A percentile compares a stretch with the other conserved stretches of the same genome.
Evolutionary conservation across 1,284 basidiomycete species (phyloP).

Genomic region (Moesziomyces parantarcticus): DNA sequence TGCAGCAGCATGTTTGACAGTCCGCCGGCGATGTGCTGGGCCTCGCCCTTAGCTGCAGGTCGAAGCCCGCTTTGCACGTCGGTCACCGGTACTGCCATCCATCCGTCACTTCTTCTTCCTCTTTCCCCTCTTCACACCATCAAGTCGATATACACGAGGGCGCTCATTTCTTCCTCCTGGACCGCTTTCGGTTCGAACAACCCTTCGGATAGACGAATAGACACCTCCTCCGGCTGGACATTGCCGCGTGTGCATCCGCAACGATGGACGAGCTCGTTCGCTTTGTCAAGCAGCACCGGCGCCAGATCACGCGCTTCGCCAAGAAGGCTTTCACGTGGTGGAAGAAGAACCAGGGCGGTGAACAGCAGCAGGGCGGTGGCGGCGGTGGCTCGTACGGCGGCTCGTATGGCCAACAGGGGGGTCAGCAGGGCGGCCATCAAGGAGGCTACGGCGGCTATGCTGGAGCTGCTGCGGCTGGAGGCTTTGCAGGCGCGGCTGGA

Average conservation of each 20-base stretch:
- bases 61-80: too few relatives aligned
- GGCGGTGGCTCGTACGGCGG: conserved; percentile 21
- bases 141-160: too few relatives aligned
- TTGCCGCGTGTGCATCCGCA: neutral
- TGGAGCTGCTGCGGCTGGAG: conserved; percentile 14
- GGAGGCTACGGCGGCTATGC: conserved; percentile 2
- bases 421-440: conserved; percentile 8
- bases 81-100: too few relatives aligned
- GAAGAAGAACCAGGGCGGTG: conserved; percentile 51
- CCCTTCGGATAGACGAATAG: conserved; percentile 4
- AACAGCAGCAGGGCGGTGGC: conserved; percentile 11
- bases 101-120: too few relatives aligned
- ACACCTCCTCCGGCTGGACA: too few relatives aligned
- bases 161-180: too few relatives aligned
- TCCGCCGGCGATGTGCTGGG: too few relatives aligned
- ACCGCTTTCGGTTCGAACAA: too few relatives aligned
- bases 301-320: conserved; percentile 52
- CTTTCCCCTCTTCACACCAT: too few relatives aligned
- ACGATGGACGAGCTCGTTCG: conserved; percentile 57
- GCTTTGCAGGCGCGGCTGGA: conserved; percentile 28
- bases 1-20: too few relatives aligned
- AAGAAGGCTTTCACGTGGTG: conserved; percentile 60
- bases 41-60: too few relatives aligned
- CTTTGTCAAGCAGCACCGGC: conserved; percentile 59
- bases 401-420: conserved; percentile 25